Base-by-base conservation (phyloP, 2,329 filamentous ascomycete species). In the Cercospora sp. region DNA sequence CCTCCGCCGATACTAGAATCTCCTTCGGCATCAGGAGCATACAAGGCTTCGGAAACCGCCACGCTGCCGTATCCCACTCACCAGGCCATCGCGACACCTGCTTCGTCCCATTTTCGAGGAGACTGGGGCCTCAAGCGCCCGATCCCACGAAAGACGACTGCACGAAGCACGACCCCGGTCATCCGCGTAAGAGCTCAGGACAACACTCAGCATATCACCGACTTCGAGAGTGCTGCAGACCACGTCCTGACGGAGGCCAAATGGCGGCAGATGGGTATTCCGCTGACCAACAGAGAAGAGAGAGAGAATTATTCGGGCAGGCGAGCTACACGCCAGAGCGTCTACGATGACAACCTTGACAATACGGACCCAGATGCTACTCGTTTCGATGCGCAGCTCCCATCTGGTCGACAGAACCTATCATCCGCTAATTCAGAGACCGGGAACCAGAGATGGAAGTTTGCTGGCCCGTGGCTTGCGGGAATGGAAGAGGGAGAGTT, bases 71-170 rank as follows among this genome's bases (percentile, higher is more conserved):
- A 90, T 80, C 94, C 94, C n/a, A 93, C 89, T 63, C 87, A 91
- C 78, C 91, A 95, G 77, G 88, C 93, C 70, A 91, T 98, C 77
- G 89, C 90, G 13, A 94, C 93, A 0, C 90, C 93, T 5, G 82
- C 86, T 55, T 85, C 88, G 18, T 94, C 93, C 7, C 86, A 92
- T 26, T 83, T 85, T 49, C 88, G 88, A 76, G 94, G 94, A 40
- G 94, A 98, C 77, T 98, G 94, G 94, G 94, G 94, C 13, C 83
- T 97, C 74, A 98, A 98, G 82, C 86, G 94, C 65, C 85, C 93
- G 1, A 84, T 98, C 5, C 94, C 94, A 1, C 81, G 90, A 8
- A 90, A 90, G 78, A 62, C 67, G 9, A 89, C 90, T 3, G 94
- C 92, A 5, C 87, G 88, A 21, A 87, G 88, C 64, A 89, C 88